Evolutionary conservation across 352 stramenopile genomes (phyloP).

Genomic region (Pythium periplocum): DNA sequence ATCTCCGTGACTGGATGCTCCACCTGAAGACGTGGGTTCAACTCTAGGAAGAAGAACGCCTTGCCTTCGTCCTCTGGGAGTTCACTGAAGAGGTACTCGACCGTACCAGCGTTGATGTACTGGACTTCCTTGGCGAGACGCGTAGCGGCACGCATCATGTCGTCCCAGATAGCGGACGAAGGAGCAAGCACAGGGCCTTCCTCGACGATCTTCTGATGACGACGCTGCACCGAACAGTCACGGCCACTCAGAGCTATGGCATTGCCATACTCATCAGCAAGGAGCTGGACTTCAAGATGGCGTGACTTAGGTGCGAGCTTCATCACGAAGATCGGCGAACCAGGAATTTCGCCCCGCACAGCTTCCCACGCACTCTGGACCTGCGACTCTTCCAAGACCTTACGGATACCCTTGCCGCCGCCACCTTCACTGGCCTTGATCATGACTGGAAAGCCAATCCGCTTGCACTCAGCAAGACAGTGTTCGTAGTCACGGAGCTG

Average conservation of each 20-base stretch:
- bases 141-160: constrained; percentile 98
- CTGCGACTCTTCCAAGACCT: constrained; percentile 88
- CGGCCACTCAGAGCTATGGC: constrained; percentile 98
- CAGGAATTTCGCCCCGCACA: constrained; percentile 97
- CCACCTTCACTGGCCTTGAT: constrained; percentile 99
- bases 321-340: constrained; percentile 99
- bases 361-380: constrained; percentile 94
- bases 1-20: constrained; percentile 99
- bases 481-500: constrained; percentile 91
- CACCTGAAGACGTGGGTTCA: constrained; percentile 99
- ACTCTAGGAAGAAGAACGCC: constrained; percentile 99
- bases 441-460: constrained; percentile 99
- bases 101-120: constrained; percentile 99
- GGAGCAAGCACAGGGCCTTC: constrained; percentile 95
- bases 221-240: constrained; percentile 99
- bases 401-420: constrained; percentile 99
- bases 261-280: constrained; percentile 98
- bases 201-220: constrained; percentile 99
- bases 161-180: constrained; percentile 91
- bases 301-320: constrained; percentile 95
- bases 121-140: constrained; percentile 97
- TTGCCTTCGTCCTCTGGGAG: constrained; percentile 84
- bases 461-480: constrained; percentile 89
- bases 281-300: constrained; percentile 99
- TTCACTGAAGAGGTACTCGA: constrained; percentile 99